Conservation (phyloP, 805 yeast genomes). For the Wickerhamiella shivajii region DNA sequence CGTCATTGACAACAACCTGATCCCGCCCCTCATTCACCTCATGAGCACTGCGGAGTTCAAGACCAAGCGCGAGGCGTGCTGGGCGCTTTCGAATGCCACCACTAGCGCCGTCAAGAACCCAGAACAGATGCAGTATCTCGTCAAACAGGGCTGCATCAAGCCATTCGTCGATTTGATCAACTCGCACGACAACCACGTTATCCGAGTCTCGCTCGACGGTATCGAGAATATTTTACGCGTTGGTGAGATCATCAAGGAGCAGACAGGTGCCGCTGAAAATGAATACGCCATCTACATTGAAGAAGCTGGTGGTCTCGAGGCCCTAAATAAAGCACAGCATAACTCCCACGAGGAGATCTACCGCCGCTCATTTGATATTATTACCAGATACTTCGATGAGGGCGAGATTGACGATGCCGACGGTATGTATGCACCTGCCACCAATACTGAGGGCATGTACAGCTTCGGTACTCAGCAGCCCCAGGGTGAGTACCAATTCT, state of each 20-base stretch:
- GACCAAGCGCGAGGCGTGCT: slow-evolving; percentile 96
- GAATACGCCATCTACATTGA: slow-evolving; percentile 85
- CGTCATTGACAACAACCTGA: slow-evolving; percentile 83
- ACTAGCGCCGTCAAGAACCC: slow-evolving; percentile 89
- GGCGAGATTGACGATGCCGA: slow-evolving; percentile 47
- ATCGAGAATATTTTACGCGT: slow-evolving; percentile 84
- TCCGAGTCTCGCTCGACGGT: slow-evolving; percentile 91
- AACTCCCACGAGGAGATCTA: slow-evolving; percentile 87
- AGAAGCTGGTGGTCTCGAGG: slow-evolving; percentile 98
- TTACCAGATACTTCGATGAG: slow-evolving; percentile 80
- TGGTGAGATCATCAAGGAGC: slow-evolving; percentile 86
- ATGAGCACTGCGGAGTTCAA: slow-evolving; percentile 78
- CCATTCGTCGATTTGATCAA: slow-evolving; percentile 87
- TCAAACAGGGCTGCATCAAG: slow-evolving; percentile 89
- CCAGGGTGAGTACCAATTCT: slow-evolving; percentile 10
- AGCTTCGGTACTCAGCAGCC: slow-evolving; percentile 46
- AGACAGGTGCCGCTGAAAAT: slow-evolving; percentile 52
- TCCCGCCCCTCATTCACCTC: slow-evolving; percentile 76
- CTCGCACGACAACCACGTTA: slow-evolving; percentile 78
- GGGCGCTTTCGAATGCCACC: slow-evolving; percentile 97
- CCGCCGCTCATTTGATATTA: slow-evolving; percentile 76
- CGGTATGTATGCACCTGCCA: slow-evolving; percentile 49
- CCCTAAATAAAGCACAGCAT: slow-evolving; percentile 82
- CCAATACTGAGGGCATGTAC: slow-evolving; percentile 72
- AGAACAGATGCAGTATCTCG: slow-evolving; percentile 84